A percentile compares a stretch with the other conserved stretches of the same genome.
phyloP scores from a whole-genome alignment of 1,284 basidiomycete genomes.

The Leccinum angustisporum region DNA sequence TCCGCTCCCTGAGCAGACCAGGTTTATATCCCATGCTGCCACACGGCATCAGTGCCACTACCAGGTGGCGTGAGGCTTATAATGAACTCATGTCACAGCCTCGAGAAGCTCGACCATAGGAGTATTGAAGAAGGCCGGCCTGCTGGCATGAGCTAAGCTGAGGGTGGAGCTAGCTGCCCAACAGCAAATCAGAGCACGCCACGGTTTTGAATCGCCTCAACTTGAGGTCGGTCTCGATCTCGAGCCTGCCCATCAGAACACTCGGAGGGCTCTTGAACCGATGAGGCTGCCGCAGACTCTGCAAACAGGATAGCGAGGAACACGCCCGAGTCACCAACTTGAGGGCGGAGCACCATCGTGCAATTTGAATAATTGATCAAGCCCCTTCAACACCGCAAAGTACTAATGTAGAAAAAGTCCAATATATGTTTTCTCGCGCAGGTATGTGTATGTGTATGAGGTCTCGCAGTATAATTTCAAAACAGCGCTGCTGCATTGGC shows the following conservation, averaged over 20 bases:
- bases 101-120: slow-evolving; percentile 22
- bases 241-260: neutral
- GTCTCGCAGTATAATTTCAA: neutral
- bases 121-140: slow-evolving; percentile 9
- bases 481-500: neutral
- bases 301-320: neutral
- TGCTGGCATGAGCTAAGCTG: neutral
- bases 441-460: too few species aligned
- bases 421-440: too few species aligned
- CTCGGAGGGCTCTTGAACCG: slow-evolving; percentile 12
- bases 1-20: slow-evolving; percentile 1
- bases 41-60: slow-evolving; percentile 30
- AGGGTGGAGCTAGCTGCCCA: slow-evolving; percentile 4
- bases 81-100: slow-evolving; percentile 25
- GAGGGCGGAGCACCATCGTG: slow-evolving; percentile 10
- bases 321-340: neutral
- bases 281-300: neutral
- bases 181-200: slow-evolving; percentile 11
- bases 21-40: slow-evolving; percentile 27
- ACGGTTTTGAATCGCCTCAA: neutral
- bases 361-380: slow-evolving; percentile 21
- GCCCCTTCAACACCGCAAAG: slow-evolving; percentile 13
- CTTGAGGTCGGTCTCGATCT: neutral
- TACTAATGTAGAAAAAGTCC: too few species aligned
- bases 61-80: slow-evolving; percentile 23